Evolutionary conservation across 129 eudicot species (phyloP), one percentile per base, ranked within the genome.

Genomic region (Tagetes erecta): DNA sequence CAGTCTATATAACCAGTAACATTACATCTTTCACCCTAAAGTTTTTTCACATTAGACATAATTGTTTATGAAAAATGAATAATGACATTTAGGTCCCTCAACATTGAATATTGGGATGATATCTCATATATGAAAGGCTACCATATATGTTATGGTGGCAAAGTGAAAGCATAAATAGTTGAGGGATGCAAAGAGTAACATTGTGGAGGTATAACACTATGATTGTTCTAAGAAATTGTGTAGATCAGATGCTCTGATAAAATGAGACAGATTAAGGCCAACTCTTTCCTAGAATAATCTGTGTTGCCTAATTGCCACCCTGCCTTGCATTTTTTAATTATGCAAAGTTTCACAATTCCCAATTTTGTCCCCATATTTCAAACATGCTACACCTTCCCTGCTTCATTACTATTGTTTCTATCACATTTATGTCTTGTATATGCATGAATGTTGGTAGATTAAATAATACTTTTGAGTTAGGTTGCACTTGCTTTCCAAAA

Each of bases 321-420:
- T 37, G 70, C 34, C 46, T 58, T 69, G 2, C 20, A 56, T 77
- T 77, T 47, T 69, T 37, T 3, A 8, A 57, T 53, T 77, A 14
- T 67, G 5, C 2, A 45, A 70, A 77, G 76, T 69, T 77, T 70
- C 76, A 70, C 81, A 58, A 27, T 70, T 77, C 64, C 81, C 71
- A 3, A 77, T 46, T 36, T 49, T 69, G 76, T 77, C 70, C 72
- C 81, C 81, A 59, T 69, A 27, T 70, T 69, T 77, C 81, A 69
- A 59, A 77, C 76, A 69, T 69, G 76, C 60, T 11, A 47, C 70
- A 60, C 64, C 53, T 77, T 77, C 69, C 71, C 53, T 77, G 42
- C 60, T 45, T 76, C 51, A 46, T 76, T 53, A 8, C 36, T 45
- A 72, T 51, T 75, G 40, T 30, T 76, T 76, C 57, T 64, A 41